Percentiles rank a stretch among this genome's conserved stretches.
Evolutionary conservation across 2,329 filamentous ascomycete species (phyloP).

Genomic region (Sarocladiaceae sp.): DNA sequence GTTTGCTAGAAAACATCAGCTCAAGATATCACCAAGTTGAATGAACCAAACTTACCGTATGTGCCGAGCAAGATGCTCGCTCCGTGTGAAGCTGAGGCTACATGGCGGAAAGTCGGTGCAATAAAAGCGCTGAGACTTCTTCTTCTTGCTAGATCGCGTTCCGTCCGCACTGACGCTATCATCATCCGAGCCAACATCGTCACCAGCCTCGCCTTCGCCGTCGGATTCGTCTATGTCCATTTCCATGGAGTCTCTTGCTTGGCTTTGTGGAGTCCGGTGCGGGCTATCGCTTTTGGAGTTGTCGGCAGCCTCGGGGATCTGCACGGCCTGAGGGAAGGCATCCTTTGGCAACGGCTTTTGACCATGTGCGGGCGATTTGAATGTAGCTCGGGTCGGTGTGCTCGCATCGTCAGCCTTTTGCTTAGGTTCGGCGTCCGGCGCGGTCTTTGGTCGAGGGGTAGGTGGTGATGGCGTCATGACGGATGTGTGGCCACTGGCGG

Average conservation of each 20-base stretch:
- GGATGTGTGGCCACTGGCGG: constrained; percentile 12
- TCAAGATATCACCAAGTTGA: background rate
- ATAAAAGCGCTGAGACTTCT: constrained; percentile 93
- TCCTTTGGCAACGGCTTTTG: constrained; percentile 53
- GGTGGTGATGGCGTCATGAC: constrained; percentile 31
- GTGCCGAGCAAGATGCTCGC: constrained; percentile 90
- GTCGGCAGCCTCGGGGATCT: constrained; percentile 42
- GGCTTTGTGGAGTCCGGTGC: constrained; percentile 55
- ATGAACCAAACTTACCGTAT: constrained; percentile 60
- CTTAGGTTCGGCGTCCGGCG: constrained; percentile 23
- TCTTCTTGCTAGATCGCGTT: constrained; percentile 80
- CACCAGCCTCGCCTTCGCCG: constrained; percentile 42
- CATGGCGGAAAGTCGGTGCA: constrained; percentile 95
- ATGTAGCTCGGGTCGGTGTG: constrained; percentile 61
- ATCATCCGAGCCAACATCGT: constrained; percentile 41
- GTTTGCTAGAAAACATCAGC: constrained; percentile 60
- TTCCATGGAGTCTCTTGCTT: constrained; percentile 56
- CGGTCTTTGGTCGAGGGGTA: constrained; percentile 31
- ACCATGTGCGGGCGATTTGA: constrained; percentile 35
- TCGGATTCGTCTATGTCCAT: constrained; percentile 75
- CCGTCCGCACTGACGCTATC: constrained; percentile 61
- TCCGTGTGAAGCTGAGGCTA: constrained; percentile 89
- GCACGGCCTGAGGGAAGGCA: constrained; percentile 46
- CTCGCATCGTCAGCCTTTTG: constrained; percentile 38
- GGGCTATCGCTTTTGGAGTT: constrained; percentile 46